Conservation (phyloP, 2,329 filamentous ascomycete genomes). For the Stemphylium beticola region DNA sequence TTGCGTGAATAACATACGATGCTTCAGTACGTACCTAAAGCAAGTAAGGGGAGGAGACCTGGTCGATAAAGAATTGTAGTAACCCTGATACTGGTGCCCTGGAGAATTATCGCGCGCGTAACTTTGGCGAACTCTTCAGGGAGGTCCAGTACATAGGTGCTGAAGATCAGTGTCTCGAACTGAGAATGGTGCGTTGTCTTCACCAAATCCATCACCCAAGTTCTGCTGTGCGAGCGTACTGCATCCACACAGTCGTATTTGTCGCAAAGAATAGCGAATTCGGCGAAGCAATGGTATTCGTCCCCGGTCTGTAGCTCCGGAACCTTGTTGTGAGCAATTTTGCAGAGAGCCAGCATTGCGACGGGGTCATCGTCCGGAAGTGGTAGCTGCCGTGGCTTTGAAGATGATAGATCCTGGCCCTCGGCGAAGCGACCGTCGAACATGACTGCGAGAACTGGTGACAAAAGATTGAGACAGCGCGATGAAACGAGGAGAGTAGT, state of each 20-base stretch:
- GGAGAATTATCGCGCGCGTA: background rate
- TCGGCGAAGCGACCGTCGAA: background rate
- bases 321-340: conserved; percentile 11
- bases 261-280: conserved; percentile 30
- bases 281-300: conserved; percentile 13
- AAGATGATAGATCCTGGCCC: background rate
- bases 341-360: conserved; percentile 14
- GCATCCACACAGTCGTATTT: conserved; percentile 31
- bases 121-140: background rate
- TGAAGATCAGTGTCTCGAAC: conserved; percentile 6
- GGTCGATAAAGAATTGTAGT: too few relatives aligned
- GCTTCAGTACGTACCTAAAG: too few relatives aligned
- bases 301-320: too few relatives aligned
- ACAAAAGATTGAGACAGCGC: conserved; percentile 5
- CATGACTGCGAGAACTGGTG: conserved; percentile 12
- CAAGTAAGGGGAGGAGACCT: too few relatives aligned
- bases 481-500: conserved; percentile 11
- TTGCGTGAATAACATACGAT: too few relatives aligned
- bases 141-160: conserved; percentile 13
- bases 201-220: conserved; percentile 8
- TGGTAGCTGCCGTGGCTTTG: conserved; percentile 3
- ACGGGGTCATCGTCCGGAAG: conserved; percentile 18
- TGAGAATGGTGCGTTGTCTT: background rate
- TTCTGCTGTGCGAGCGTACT: conserved; percentile 16
- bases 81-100: background rate